Percentiles rank a stretch among this genome's conserved stretches.
These are phyloP conservation scores for Podospora fimiseda DNA, from an alignment of 495 filamentous ascomycete genomes.

Conservation along the genomic window DNA sequence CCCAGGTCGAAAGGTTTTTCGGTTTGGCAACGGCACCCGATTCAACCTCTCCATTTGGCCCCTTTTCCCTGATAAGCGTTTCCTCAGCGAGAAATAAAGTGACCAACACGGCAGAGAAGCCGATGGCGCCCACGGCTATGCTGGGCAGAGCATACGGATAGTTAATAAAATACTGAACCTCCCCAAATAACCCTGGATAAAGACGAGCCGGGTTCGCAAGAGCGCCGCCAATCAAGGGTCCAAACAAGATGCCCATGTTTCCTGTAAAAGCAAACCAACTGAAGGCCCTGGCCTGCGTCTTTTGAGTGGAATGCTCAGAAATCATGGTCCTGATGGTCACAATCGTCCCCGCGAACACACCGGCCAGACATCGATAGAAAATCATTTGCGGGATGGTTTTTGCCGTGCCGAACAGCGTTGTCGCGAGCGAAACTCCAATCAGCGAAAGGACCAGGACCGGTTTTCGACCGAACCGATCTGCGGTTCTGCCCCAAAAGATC, in stretches of 20 bases:
- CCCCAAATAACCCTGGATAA: conserved; percentile 50
- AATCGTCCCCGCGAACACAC: conserved; percentile 61
- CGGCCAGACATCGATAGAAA: conserved; percentile 56
- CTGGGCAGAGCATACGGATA: conserved; percentile 62
- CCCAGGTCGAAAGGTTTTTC: conserved; percentile 38
- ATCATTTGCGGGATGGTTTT: conserved; percentile 60
- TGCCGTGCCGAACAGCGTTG: conserved; percentile 57
- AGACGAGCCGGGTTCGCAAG: conserved; percentile 56
- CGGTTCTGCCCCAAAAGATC: conserved; percentile 53
- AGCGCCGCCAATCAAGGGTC: conserved; percentile 57
- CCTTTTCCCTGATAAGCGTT: conserved; percentile 28
- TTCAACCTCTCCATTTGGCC: conserved; percentile 25
- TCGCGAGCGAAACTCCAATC: conserved; percentile 50
- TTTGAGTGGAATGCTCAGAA: conserved; percentile 57
- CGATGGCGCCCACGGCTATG: conserved; percentile 45
- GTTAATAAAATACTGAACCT: conserved; percentile 48
- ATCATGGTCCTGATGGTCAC: conserved; percentile 68
- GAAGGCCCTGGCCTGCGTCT: conserved; percentile 63
- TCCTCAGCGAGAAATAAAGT: conserved; percentile 51
- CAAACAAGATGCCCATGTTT: conserved; percentile 64
- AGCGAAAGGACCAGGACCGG: conserved; percentile 59
- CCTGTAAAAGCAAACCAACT: conserved; percentile 64
- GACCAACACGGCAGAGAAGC: conserved; percentile 41
- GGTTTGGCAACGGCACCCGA: conserved; percentile 21
- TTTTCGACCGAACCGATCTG: conserved; percentile 63